phyloP scores from a whole-genome alignment of 495 filamentous ascomycete genomes.

The Barbatosphaeria neglecta region DNA sequence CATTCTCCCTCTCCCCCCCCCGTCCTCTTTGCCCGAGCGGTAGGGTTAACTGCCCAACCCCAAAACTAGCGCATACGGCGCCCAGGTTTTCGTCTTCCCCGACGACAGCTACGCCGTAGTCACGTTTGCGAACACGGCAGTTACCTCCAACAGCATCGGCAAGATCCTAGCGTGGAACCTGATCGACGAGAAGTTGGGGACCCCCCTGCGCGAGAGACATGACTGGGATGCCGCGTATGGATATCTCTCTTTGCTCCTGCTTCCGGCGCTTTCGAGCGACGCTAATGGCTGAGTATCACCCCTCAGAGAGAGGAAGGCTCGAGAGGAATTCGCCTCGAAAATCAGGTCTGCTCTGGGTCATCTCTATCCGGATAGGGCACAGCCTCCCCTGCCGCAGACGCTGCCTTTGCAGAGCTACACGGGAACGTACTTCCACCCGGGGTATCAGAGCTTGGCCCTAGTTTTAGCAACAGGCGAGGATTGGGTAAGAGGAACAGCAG shows the following conservation, averaged over 20 bases:
- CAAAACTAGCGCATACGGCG: conserved; percentile 19
- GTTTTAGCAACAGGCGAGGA: conserved; percentile 1
- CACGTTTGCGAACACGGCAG: conserved; percentile 31
- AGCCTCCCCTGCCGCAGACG: conserved; percentile 16
- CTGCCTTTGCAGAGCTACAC: conserved; percentile 21
- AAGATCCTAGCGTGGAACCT: conserved; percentile 23
- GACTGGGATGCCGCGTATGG: conserved; percentile 17
- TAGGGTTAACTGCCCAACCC: too few species aligned
- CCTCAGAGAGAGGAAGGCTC: conserved; percentile 1
- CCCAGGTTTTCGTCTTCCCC: conserved; percentile 35
- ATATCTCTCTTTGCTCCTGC: neutral
- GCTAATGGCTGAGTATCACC: neutral
- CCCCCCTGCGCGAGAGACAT: conserved; percentile 15
- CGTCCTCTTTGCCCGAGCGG: too few species aligned
- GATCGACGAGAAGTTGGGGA: conserved; percentile 27
- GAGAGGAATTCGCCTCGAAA: conserved; percentile 1
- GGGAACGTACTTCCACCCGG: conserved; percentile 32
- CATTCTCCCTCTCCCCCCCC: too few species aligned
- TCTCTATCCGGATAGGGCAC: conserved; percentile 19
- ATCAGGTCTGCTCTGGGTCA: conserved; percentile 13
- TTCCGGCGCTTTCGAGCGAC: neutral
- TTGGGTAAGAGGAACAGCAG: too few species aligned
- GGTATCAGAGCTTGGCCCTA: conserved; percentile 26
- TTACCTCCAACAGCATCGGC: conserved; percentile 16
- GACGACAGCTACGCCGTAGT: conserved; percentile 31